Conservation (phyloP, 2,329 filamentous ascomycete species). For the Phialophora macrospora region DNA sequence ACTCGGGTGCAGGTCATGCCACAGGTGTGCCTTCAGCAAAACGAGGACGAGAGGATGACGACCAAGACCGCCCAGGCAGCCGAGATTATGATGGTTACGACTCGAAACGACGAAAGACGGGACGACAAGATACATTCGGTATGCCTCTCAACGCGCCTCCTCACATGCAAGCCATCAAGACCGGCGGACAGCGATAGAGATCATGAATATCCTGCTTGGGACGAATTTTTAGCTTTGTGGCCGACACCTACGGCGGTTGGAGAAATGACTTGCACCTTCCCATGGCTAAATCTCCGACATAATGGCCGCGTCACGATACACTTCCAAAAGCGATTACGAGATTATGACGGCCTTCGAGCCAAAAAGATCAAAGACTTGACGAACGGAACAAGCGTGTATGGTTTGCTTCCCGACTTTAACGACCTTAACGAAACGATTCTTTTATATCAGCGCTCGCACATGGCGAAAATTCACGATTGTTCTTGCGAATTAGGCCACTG, state of each 20-base stretch:
- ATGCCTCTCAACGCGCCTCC: conserved; percentile 50
- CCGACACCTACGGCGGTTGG: conserved; percentile 26
- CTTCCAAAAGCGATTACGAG: conserved; percentile 38
- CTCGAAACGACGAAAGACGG: conserved; percentile 78
- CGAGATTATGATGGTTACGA: conserved; percentile 63
- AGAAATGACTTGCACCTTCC: conserved; percentile 25
- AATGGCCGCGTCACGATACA: conserved; percentile 33
- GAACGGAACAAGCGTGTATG: conserved; percentile 36
- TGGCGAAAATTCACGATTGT: conserved; percentile 30
- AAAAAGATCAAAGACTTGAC: conserved; percentile 38
- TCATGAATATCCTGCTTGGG: conserved; percentile 20
- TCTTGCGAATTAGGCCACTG: conserved; percentile 20
- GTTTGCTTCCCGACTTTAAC: conserved; percentile 35
- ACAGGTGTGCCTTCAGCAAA: conserved; percentile 64
- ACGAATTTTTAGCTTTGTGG: conserved; percentile 20
- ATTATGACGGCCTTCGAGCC: conserved; percentile 36
- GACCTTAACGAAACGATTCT: conserved; percentile 40
- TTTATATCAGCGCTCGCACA: conserved; percentile 33
- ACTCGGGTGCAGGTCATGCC: conserved; percentile 73
- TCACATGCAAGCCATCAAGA: conserved; percentile 52
- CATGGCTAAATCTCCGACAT: conserved; percentile 25
- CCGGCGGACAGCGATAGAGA: conserved; percentile 42
- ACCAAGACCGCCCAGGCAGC: conserved; percentile 68
- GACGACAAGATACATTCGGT: conserved; percentile 60
- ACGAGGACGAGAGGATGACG: conserved; percentile 68